A percentile compares a stretch with the other conserved stretches of the same genome.
These are phyloP conservation scores for Trichoderma sp. DNA, from an alignment of 2,329 filamentous ascomycete genomes.

Conservation along the genomic window DNA sequence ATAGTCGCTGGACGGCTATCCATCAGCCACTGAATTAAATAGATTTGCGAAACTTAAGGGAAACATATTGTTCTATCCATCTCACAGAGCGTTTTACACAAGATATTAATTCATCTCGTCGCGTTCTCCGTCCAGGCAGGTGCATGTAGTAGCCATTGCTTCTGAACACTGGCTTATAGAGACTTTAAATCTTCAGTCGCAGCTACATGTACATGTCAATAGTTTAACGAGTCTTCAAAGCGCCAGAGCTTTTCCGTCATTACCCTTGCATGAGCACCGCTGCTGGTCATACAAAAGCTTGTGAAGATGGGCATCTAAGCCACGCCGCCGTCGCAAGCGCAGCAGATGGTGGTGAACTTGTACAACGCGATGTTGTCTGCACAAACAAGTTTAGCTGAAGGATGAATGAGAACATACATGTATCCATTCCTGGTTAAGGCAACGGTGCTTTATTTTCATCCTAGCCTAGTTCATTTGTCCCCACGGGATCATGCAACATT, in stretches of 20 bases:
- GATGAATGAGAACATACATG: neutral
- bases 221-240: neutral
- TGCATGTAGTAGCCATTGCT: too few species aligned
- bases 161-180: too few species aligned
- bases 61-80: neutral
- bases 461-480: neutral
- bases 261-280: neutral
- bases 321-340: conserved; percentile 5
- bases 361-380: neutral
- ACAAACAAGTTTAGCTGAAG: neutral
- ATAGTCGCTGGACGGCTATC: neutral
- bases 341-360: neutral
- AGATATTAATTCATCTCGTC: neutral
- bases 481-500: conserved; percentile 7
- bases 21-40: neutral
- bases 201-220: too few species aligned
- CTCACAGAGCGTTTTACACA: neutral
- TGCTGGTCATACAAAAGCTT: conserved; percentile 14
- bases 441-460: neutral
- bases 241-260: neutral
- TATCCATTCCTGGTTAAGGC: neutral
- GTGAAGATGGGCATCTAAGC: conserved; percentile 8
- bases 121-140: neutral
- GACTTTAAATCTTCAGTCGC: too few species aligned
- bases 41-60: neutral